phyloP scores from a whole-genome alignment of 2,329 filamentous ascomycete species.

The Ceratocystis alfenasii region DNA sequence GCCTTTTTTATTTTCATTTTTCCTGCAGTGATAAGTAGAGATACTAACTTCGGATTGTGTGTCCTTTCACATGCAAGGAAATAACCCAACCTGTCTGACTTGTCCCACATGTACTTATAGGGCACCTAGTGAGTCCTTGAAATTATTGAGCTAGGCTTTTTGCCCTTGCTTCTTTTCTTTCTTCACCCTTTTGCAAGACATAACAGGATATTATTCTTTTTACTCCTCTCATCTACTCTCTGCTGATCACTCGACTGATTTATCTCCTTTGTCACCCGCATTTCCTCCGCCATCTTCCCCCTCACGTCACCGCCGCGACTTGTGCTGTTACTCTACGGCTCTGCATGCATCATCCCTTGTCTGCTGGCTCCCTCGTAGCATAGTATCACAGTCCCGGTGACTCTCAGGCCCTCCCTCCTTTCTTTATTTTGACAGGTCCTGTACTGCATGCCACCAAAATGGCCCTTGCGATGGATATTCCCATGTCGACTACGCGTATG shows the following conservation, averaged over 20 bases:
- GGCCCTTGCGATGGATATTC: constrained; percentile 22
- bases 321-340: not conserved
- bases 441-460: constrained; percentile 4
- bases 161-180: not conserved
- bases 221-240: not conserved
- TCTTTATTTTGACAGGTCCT: constrained; percentile 1
- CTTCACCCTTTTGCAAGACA: too few relatives aligned
- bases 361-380: not conserved
- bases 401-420: not conserved
- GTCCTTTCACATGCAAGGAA: not conserved
- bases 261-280: not conserved
- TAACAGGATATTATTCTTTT: not conserved
- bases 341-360: not conserved
- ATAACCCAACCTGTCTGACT: not conserved
- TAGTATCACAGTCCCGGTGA: not conserved
- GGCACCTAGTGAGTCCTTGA: not conserved
- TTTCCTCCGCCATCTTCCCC: not conserved
- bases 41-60: not conserved
- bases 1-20: not conserved
- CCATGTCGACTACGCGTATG: constrained; percentile 11
- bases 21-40: not conserved
- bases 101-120: constrained; percentile 1
- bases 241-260: not conserved
- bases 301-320: not conserved
- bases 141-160: not conserved